A percentile compares a stretch with the other conserved stretches of the same genome.
phyloP scores from a whole-genome alignment of 495 filamentous ascomycete species.

The Baudoinia panamericana region DNA sequence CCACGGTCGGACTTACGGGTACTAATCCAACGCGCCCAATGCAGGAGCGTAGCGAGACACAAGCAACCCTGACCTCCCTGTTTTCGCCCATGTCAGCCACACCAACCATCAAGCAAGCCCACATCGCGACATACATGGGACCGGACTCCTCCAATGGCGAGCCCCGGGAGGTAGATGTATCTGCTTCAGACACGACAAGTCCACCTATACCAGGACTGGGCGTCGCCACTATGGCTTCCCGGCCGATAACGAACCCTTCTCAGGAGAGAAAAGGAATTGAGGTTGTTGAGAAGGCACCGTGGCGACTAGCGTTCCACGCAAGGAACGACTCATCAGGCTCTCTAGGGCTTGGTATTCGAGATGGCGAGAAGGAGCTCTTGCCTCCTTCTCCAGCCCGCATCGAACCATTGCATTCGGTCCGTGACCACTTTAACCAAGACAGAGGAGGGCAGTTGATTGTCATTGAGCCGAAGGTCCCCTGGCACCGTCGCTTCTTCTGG shows the following conservation, averaged over 20 bases:
- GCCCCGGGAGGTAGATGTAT: constrained; percentile 10
- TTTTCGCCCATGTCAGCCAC: constrained; percentile 9
- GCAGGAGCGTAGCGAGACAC: neutral
- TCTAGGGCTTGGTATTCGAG: constrained; percentile 3
- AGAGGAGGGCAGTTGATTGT: neutral
- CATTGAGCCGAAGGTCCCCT: constrained; percentile 1
- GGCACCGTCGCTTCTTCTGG: constrained; percentile 14
- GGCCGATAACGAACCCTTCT: no score
- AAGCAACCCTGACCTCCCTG: constrained; percentile 1
- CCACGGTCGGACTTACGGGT: neutral
- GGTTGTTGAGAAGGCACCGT: constrained; percentile 1
- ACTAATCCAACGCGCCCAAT: constrained; percentile 1
- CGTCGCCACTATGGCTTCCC: constrained; percentile 5
- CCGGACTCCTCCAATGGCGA: constrained; percentile 7
- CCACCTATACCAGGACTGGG: constrained; percentile 1
- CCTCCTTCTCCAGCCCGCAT: constrained; percentile 1
- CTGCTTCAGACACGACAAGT: no score
- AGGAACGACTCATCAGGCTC: constrained; percentile 7
- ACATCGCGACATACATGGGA: constrained; percentile 10
- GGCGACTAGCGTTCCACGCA: constrained; percentile 2
- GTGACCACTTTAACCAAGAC: constrained; percentile 7
- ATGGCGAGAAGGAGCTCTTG: constrained; percentile 10
- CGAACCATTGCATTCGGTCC: neutral
- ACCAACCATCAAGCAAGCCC: constrained; percentile 12
- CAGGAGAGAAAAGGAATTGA: neutral